These are phyloP conservation scores for Balakata baccata DNA, from an alignment of 345 rosid species.

Conservation along the genomic window DNA sequence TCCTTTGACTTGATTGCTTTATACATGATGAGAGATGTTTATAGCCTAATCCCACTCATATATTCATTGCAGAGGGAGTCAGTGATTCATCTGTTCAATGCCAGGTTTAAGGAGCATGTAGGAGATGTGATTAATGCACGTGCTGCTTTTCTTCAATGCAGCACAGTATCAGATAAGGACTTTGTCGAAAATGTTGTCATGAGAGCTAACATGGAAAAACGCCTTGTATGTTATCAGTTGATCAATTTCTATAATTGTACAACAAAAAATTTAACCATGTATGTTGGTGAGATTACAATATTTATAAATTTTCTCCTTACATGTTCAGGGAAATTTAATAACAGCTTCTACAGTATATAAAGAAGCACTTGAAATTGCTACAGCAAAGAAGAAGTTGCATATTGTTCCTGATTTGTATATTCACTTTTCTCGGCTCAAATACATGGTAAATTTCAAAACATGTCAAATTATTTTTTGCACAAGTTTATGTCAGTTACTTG, in stretches of 20 bases:
- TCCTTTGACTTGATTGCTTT: conserved; percentile 26
- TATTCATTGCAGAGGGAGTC: conserved; percentile 57
- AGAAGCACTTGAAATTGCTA: conserved; percentile 61
- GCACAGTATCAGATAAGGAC: conserved; percentile 46
- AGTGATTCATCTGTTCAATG: conserved; percentile 59
- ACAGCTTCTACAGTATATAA: conserved; percentile 58
- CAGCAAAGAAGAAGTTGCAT: conserved; percentile 36
- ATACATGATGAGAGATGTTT: conserved; percentile 28
- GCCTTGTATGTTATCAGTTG: conserved; percentile 49
- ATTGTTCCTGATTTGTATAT: conserved; percentile 50
- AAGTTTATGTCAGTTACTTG: conserved; percentile 6
- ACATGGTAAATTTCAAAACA: conserved; percentile 47
- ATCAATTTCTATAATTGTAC: background rate
- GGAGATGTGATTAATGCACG: conserved; percentile 60
- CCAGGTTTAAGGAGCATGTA: conserved; percentile 71
- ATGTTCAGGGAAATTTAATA: conserved; percentile 59
- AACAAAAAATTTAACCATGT: background rate
- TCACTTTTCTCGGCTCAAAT: conserved; percentile 62
- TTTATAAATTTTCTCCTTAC: conserved; percentile 15
- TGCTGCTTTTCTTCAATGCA: conserved; percentile 51
- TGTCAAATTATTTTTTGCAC: conserved; percentile 3
- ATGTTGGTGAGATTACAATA: background rate
- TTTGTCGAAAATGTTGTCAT: conserved; percentile 52
- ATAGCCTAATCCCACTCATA: conserved; percentile 28
- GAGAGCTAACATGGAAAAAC: conserved; percentile 92